Base-by-base conservation (phyloP, 2,329 filamentous ascomycete genomes). In the Paecilomyces niveus region DNA sequence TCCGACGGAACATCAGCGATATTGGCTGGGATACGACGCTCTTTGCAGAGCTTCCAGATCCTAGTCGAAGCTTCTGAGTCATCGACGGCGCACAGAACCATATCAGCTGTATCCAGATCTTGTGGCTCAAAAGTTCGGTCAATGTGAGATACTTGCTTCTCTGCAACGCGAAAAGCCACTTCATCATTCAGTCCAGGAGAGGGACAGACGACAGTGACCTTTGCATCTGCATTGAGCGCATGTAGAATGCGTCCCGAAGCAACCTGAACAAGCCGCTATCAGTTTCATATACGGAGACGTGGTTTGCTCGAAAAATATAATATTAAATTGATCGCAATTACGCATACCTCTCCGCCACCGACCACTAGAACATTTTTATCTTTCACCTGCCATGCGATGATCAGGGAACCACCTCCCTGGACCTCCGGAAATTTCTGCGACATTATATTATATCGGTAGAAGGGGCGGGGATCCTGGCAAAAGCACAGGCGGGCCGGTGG, bases 1-100 rank as follows among this genome's bases (percentile, higher is more conserved):
- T 99, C 94, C 0, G 91, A 84, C 0, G 94, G 94, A 3, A 99
- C 94, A 72, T 99, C 94, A 65, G 94, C 94, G 64, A 99, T 96
- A 74, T 99, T 99, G 58, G 92, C 92, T 5, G 92, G 86, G 63
- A 97, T 89, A 61, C 86, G 86, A 60, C 81, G 83, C 72, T 91
- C 83, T 74, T 96, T 93, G 82, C 93, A 97, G 24, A 96, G 82
- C 72, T 93, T 93, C 89, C 92, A 99, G 71, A 99, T 91, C 62
- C 85, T 82, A 0, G 90, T 88, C 0, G 92, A 97, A n/a, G 92
- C 92, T 54, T 86, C 89, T 0, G 94, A 90, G 71, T 97, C 93
- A 72, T 99, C 94, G 65, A 99, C 85, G 58, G 94, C 94, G 1
- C 91, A 91, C 56, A 99, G 81, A 11, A 97, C 92, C 89, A 99